Percentiles rank a stretch among this genome's conserved stretches.
Conservation (phyloP, 441 rosid genomes). For the Arabidopsis lyrata region DNA sequence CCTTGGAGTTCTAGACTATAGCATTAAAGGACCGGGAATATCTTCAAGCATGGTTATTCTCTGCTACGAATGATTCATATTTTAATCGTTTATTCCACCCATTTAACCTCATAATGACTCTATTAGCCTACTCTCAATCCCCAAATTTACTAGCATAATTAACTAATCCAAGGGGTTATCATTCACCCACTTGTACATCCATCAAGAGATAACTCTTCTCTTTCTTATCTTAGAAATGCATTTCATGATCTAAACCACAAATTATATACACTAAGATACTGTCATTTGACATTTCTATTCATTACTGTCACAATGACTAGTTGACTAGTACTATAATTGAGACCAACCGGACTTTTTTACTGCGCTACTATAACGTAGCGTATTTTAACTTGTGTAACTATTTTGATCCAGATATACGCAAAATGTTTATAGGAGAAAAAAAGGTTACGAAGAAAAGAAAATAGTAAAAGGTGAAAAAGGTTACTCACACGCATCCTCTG, state of each 20-base stretch:
- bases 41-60: slow-evolving; percentile 42
- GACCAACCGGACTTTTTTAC: not conserved
- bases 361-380: not conserved
- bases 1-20: slow-evolving; percentile 19
- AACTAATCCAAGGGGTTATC: not conserved
- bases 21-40: slow-evolving; percentile 38
- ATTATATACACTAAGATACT: too few relatives aligned
- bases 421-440: not conserved
- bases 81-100: not conserved
- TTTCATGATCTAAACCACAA: not conserved
- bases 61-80: slow-evolving; percentile 20
- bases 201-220: not conserved
- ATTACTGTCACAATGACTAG: not conserved
- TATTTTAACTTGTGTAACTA: not conserved
- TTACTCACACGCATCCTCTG: slow-evolving; percentile 34
- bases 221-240: not conserved
- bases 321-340: not conserved
- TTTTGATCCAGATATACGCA: not conserved
- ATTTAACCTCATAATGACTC: slow-evolving; percentile 38
- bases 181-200: slow-evolving; percentile 4
- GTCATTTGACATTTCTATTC: too few relatives aligned
- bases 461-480: slow-evolving; percentile 4
- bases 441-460: not conserved
- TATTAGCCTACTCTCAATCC: slow-evolving; percentile 49
- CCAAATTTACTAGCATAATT: slow-evolving; percentile 32